Conservation (phyloP, 345 rosid species). For the Kernera saxatilis region DNA sequence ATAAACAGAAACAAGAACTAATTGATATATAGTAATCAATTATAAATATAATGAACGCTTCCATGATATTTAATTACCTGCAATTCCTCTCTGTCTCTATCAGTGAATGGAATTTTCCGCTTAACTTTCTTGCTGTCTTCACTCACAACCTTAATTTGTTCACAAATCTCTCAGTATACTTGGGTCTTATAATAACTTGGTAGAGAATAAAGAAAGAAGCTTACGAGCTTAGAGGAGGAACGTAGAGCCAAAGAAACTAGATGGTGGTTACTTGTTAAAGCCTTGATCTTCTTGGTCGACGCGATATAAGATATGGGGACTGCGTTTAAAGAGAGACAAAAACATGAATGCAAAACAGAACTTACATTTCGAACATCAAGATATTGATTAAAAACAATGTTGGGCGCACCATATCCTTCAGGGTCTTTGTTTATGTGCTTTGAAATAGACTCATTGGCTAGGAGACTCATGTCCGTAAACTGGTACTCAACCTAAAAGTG, state of each 20-base stretch:
- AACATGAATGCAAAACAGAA: background rate
- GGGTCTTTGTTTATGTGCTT: conserved; percentile 77
- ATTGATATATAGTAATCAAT: background rate
- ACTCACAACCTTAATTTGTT: conserved; percentile 50
- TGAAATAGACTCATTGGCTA: conserved; percentile 81
- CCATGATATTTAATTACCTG: conserved; percentile 44
- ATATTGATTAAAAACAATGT: background rate
- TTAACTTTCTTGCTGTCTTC: conserved; percentile 74
- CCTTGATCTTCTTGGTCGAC: conserved; percentile 80
- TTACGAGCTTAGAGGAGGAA: conserved; percentile 83
- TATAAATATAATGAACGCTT: background rate
- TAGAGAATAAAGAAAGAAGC: conserved; percentile 17
- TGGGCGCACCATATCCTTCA: conserved; percentile 80
- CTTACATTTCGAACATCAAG: background rate
- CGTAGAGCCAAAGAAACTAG: conserved; percentile 66
- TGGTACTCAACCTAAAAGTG: conserved; percentile 70
- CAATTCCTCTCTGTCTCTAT: conserved; percentile 73
- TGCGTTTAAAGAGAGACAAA: conserved; percentile 13
- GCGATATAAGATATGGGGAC: conserved; percentile 69
- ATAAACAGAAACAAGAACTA: background rate
- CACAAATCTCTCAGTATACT: background rate
- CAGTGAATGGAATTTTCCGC: conserved; percentile 68
- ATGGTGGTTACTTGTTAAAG: conserved; percentile 54
- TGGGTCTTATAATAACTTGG: background rate
- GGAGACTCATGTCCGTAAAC: conserved; percentile 86